phyloP scores from a whole-genome alignment of 2,329 filamentous ascomycete genomes.

The Calonectria pauciramosa region DNA sequence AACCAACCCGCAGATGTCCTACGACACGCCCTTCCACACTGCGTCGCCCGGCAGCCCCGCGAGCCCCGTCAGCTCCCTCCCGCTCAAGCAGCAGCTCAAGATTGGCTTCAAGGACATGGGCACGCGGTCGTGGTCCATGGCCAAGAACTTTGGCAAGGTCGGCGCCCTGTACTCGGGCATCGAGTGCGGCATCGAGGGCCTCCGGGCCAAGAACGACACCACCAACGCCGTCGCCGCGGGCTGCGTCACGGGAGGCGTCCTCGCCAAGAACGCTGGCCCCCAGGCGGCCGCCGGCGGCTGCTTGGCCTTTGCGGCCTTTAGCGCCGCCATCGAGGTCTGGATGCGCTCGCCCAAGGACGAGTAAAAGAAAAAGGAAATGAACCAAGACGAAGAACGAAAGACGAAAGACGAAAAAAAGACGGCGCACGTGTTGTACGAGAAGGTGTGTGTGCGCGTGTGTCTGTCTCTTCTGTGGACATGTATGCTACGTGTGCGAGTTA shows the following conservation, averaged over 20 bases:
- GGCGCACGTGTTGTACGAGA: constrained; percentile 30
- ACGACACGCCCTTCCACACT: constrained; percentile 88
- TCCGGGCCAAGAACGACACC: constrained; percentile 93
- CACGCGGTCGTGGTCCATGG: constrained; percentile 81
- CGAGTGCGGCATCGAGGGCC: constrained; percentile 95
- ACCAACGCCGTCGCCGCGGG: constrained; percentile 89
- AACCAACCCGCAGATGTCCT: constrained; percentile 81
- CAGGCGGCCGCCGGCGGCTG: constrained; percentile 91
- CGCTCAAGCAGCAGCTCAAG: constrained; percentile 85
- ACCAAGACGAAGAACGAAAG: not conserved
- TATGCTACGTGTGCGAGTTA: constrained; percentile 43
- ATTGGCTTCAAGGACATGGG: constrained; percentile 97
- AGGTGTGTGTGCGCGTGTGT: too few relatives aligned
- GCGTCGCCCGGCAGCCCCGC: constrained; percentile 55
- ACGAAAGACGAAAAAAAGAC: not conserved
- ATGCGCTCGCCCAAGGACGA: constrained; percentile 83
- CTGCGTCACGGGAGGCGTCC: constrained; percentile 89
- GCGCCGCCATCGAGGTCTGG: constrained; percentile 90
- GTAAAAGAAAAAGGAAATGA: constrained; percentile 44
- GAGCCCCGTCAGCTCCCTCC: constrained; percentile 71
- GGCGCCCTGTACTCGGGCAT: constrained; percentile 92
- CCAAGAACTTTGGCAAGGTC: constrained; percentile 95
- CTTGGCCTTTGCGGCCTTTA: constrained; percentile 93
- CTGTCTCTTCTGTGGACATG: too few relatives aligned
- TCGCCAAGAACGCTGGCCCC: constrained; percentile 89